Evolutionary conservation across 2,329 filamentous ascomycete genomes (phyloP).

Genomic region (Hypoxylon sp.): DNA sequence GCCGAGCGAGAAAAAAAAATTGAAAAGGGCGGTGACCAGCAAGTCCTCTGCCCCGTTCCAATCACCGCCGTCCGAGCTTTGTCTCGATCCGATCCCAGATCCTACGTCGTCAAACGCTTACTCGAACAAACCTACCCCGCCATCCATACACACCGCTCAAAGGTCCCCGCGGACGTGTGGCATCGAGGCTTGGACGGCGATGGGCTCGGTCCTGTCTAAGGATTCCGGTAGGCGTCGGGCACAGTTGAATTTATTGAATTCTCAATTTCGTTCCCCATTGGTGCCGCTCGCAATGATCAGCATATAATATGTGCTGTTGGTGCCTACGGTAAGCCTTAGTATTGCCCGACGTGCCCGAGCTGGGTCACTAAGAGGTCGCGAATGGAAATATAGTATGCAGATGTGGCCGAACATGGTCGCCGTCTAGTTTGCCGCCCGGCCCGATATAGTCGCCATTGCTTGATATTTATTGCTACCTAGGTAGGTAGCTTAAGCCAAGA

Average conservation of each 20-base stretch:
- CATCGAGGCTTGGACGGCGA: slow-evolving; percentile 8
- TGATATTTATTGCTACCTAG: too few species aligned
- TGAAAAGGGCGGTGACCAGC: too few species aligned
- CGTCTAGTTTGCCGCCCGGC: not conserved
- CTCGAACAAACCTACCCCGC: not conserved
- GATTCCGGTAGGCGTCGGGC: slow-evolving; percentile 3
- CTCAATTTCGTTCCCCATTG: not conserved
- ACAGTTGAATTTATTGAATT: not conserved
- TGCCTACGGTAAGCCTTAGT: not conserved
- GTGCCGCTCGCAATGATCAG: not conserved
- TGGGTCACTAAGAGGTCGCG: not conserved
- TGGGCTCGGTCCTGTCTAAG: not conserved
- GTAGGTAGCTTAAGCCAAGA: too few species aligned
- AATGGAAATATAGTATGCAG: not conserved
- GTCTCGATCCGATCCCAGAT: not conserved
- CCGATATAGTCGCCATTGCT: not conserved
- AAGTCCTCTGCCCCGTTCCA: too few species aligned
- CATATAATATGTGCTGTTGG: not conserved
- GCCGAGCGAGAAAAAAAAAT: too few species aligned
- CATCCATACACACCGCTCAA: not conserved
- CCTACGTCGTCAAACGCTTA: not conserved
- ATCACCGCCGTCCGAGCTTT: too few species aligned
- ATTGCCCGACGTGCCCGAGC: slow-evolving; percentile 1
- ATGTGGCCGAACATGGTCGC: not conserved
- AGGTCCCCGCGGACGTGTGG: not conserved